Conservation (phyloP, 2,329 filamentous ascomycete species). For the Laburnicola sp. region DNA sequence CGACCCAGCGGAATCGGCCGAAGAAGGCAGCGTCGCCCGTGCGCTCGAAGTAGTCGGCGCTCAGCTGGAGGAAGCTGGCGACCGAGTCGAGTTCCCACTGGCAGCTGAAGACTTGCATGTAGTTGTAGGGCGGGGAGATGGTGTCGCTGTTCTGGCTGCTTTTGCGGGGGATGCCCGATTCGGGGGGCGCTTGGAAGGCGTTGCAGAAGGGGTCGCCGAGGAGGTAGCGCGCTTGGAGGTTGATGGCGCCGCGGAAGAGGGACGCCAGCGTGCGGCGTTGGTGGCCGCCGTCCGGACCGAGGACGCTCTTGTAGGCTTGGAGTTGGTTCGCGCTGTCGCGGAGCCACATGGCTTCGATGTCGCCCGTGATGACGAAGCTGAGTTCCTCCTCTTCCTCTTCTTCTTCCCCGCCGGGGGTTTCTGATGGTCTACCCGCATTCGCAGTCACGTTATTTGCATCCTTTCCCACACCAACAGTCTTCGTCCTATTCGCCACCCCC, state of each 20-base stretch:
- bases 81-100: conserved; percentile 58
- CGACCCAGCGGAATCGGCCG: conserved; percentile 50
- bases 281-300: conserved; percentile 53
- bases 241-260: conserved; percentile 71
- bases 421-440: too few relatives aligned
- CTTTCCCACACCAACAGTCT: not conserved
- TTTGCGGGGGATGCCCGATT: conserved; percentile 48
- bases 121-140: conserved; percentile 51
- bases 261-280: conserved; percentile 60
- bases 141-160: conserved; percentile 45
- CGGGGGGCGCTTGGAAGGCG: conserved; percentile 55
- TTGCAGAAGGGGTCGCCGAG: conserved; percentile 60
- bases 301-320: conserved; percentile 65
- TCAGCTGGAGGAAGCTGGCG: conserved; percentile 55
- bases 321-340: conserved; percentile 67
- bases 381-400: conserved; percentile 59
- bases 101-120: conserved; percentile 53
- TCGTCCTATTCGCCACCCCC: conserved; percentile 57
- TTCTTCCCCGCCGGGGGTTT: too few relatives aligned
- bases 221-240: conserved; percentile 70
- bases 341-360: conserved; percentile 61
- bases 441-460: not conserved
- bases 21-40: conserved; percentile 54
- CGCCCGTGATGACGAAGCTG: conserved; percentile 61
- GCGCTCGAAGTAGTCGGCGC: conserved; percentile 50